Percentiles rank a stretch among this genome's conserved stretches.
These are phyloP conservation scores for Solanum phureja DNA, from an alignment of 257 asterid genomes.

Conservation along the genomic window DNA sequence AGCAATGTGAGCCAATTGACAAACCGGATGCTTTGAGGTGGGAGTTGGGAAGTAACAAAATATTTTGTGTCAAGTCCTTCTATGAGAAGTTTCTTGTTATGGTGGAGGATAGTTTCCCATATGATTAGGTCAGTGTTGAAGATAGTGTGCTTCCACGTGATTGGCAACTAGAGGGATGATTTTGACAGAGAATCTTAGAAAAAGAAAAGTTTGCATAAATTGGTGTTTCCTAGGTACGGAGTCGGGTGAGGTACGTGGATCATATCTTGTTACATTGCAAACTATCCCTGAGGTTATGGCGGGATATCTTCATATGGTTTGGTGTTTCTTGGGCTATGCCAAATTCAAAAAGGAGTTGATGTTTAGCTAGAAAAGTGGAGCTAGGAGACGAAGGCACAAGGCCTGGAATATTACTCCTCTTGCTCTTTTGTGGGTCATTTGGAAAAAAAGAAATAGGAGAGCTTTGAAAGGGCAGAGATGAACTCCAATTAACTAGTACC, in stretches of 20 bases:
- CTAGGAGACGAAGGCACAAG: background rate
- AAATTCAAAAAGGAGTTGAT: background rate
- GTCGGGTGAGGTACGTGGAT: background rate
- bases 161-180: background rate
- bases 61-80: background rate
- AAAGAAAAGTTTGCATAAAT: background rate
- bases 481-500: background rate
- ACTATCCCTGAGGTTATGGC: background rate
- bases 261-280: background rate
- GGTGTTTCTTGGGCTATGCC: background rate
- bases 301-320: background rate
- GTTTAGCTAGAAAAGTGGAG: background rate
- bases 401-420: background rate
- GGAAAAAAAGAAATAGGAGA: too few species aligned
- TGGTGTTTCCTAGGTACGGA: background rate
- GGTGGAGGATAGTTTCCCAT: background rate
- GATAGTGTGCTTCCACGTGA: background rate
- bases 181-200: background rate
- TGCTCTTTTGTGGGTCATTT: background rate
- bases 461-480: too few species aligned
- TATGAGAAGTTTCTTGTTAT: background rate
- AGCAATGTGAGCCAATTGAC: background rate
- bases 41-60: background rate
- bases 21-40: background rate
- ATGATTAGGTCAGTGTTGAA: background rate